These are phyloP conservation scores for Heterobasidion irregulare DNA, from an alignment of 1,284 basidiomycete species.

Conservation along the genomic window DNA sequence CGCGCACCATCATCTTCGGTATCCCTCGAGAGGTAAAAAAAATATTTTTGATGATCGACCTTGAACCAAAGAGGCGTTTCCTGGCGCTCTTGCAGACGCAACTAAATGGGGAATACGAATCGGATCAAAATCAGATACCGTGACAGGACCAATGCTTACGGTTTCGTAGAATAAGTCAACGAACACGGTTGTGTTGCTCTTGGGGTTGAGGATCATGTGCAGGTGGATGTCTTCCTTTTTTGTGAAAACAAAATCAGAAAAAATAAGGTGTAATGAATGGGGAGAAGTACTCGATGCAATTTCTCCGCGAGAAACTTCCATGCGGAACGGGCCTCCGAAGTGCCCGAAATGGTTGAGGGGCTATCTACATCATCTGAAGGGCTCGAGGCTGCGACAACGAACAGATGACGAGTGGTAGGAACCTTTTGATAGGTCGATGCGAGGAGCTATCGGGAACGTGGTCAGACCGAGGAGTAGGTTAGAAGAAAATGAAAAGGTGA, in stretches of 20 bases:
- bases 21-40: constrained; percentile 23
- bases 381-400: constrained; percentile 44
- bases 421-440: constrained; percentile 25
- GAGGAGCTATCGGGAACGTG: constrained; percentile 24
- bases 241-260: constrained; percentile 5
- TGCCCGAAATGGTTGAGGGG: constrained; percentile 33
- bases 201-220: constrained; percentile 46
- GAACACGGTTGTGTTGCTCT: constrained; percentile 34
- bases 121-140: background rate
- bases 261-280: background rate
- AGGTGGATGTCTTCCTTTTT: constrained; percentile 44
- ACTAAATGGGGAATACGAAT: constrained; percentile 10
- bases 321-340: constrained; percentile 15
- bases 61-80: constrained; percentile 29
- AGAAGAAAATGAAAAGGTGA: background rate
- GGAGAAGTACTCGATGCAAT: constrained; percentile 33
- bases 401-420: constrained; percentile 40
- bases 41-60: constrained; percentile 22
- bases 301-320: constrained; percentile 35
- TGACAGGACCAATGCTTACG: constrained; percentile 27
- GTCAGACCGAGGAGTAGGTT: constrained; percentile 6
- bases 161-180: constrained; percentile 43
- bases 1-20: too few species aligned
- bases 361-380: constrained; percentile 24
- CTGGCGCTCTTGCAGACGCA: constrained; percentile 19